Base-by-base conservation (phyloP, 768 basidiomycete genomes). In the Macrolepiota dolichaula region DNA sequence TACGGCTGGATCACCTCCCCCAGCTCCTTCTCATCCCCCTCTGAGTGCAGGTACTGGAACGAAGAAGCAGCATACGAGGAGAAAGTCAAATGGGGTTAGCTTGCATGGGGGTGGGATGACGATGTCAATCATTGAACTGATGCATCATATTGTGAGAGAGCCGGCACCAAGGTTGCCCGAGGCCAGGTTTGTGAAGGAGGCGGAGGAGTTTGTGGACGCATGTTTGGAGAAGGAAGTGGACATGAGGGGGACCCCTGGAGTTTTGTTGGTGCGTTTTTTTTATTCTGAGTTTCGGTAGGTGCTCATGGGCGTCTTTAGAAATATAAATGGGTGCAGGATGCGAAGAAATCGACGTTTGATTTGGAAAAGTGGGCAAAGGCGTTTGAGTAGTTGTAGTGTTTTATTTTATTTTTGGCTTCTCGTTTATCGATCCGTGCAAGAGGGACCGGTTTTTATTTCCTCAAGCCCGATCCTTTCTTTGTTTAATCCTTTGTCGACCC, bases 71-170 rank as follows among this genome's bases (percentile, higher is more conserved):
- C 73, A 51, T 73, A 75, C 57, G 69, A 71, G 57, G 83, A 76
- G 58, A 69, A 77, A 62, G 88, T 88, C 76, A 84, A 86, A 73
- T 63, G 70, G n/a, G 47, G 92, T 95, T 56, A 89, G 86, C 63
- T 76, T 95, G 62, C 92, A 94, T 70, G 96, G 95, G 24, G 91
- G 93, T 5, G 89, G 91, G 17, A 91, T 94, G 87, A 95, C 94
- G 64, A 97, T 99, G 95, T 92, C 90, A 68, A 99, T 99, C 73
- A 80, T 99, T 60, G 97, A 99, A 76, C 73, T 99, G 52, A 79
- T 99, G 68, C 97, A 99, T 71, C 94, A 98, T 71, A 98, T 99
- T 66, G 97, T 99, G 42, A 94, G 98, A 66, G 97, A 99, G 75
- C 95, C 97, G 46, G 95, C 97, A 24, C 97, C 97, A 22, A 79